Evolutionary conservation across 2,329 filamentous ascomycete species (phyloP), one percentile per base, ranked within the genome.

Genomic region (Penicillium sp.): DNA sequence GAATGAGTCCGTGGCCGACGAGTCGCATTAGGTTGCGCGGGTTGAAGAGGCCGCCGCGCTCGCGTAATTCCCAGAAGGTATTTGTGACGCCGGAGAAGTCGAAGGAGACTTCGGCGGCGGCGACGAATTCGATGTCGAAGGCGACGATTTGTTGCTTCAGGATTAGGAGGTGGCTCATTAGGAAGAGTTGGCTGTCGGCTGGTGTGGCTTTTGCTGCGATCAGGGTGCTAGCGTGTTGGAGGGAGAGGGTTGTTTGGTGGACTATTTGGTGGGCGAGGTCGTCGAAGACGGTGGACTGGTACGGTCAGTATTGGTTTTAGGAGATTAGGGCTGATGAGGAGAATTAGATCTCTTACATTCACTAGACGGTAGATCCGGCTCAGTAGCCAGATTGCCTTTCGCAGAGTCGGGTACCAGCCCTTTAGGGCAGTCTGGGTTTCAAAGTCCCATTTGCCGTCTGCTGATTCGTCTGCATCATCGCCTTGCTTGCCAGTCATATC

Each of bases 81-180:
- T 75, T 81, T 4, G 81, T 82, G 11, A 86, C 72, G 41, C 76
- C 78, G n/a, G 81, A 82, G 65, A 86, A 84, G 67, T 86, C 83
- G 64, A 86, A 78, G 12, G 79, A 78, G 40, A 86, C 74, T 54
- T 86, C 83, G 3, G 83, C 82, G 2, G 80, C 79, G 2, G 80
- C 79, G 16, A 84, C 80, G 60, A 80, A 86, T 64, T 86, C 91
- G 58, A 99, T 96, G 72, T 99, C 93, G 54, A 99, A 90, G 9
- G 91, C 91, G 22, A 99, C 84, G 43, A 99, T 87, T 67, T 96
- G 89, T 66, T 96, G 95, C 71, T 97, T 97, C 43, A 99, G 81
- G 41, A 96, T 86, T 41, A 99, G 85, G 2, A 99, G 80, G 66
- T 99, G 95, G 61, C 92, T 93, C 61, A 99, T 86, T 64, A 96